Evolutionary conservation across 768 basidiomycete genomes (phyloP), one percentile per base, ranked within the genome.

Genomic region (Pleurotus cornucopiae): DNA sequence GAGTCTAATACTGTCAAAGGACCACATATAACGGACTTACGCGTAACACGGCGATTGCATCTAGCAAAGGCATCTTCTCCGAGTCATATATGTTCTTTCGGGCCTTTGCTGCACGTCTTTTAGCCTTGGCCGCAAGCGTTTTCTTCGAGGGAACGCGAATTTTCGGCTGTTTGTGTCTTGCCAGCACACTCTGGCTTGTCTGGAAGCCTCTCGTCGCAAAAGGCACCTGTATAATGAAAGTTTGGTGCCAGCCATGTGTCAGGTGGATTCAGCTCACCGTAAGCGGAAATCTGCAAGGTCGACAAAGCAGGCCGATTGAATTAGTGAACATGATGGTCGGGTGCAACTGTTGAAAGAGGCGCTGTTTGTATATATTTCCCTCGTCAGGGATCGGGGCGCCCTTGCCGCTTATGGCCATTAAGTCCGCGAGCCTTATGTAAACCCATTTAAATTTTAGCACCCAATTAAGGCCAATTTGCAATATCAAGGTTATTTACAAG

Each of bases 21-120:
- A 34, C 30, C 30, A 34, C 11, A 34, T 11, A 34, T 34, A 34
- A 34, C 23, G 30, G 47, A 74, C 86, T 59, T 64, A 89, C 88
- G 57, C 88, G 84, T 58, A 92, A 74, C 39, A 90, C 84, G 14
- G 77, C 69, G 60, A 92, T 80, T 38, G 90, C 90, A 44, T 86
- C 81, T 16, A 69, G 58, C 41, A 92, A 75, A 6, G 82, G 72
- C 70, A 91, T 80, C 66, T 84, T 87, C 64, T 90, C 86, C 11
- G 73, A 67, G 58, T 83, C 81, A 57, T 85, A 85, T 11, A 84
- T 75, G 55, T 75, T 75, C 66, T 80, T 83, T 23, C 71, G 73
- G 13, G 76, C 76, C 55, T 81, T 72, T 6, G 77, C 75, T 7
- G 82, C 83, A 60, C 78, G 82, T 69, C 82, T 79, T 59, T 78